Conservation (phyloP, 2,329 filamentous ascomycete species). For the Boeremia lycopersici region DNA sequence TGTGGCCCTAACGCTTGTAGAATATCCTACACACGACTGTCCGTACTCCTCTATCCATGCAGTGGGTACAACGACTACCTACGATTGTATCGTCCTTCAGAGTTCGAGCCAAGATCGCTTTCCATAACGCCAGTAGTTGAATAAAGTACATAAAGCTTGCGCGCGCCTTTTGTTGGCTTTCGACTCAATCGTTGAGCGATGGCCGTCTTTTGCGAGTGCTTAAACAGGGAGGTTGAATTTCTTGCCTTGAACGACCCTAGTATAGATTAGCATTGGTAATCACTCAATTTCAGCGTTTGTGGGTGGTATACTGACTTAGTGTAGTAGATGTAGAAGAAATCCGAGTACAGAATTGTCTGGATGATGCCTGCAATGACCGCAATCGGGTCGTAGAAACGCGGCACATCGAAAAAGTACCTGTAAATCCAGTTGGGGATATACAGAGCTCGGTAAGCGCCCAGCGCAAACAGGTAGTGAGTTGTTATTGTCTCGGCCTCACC, state of each 20-base stretch:
- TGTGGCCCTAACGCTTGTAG: background rate
- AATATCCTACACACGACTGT: background rate
- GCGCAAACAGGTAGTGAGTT: conserved; percentile 93
- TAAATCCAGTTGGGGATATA: conserved; percentile 99
- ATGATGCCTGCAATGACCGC: conserved; percentile 86
- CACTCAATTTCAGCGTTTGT: background rate
- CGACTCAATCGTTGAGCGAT: background rate
- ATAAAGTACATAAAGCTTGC: conserved; percentile 19
- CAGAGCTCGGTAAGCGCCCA: conserved; percentile 87
- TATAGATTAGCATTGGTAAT: conserved; percentile 17
- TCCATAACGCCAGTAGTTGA: conserved; percentile 14
- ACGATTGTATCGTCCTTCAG: background rate
- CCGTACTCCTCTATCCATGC: conserved; percentile 7
- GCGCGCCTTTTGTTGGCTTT: conserved; percentile 6
- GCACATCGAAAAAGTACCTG: conserved; percentile 77
- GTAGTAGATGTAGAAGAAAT: conserved; percentile 99
- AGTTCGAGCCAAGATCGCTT: conserved; percentile 1
- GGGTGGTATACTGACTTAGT: conserved; percentile 69
- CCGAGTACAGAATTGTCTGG: conserved; percentile 94
- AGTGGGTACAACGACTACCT: conserved; percentile 9
- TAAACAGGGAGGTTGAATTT: conserved; percentile 61
- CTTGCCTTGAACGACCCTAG: conserved; percentile 59
- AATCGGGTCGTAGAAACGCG: conserved; percentile 77
- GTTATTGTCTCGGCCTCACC: conserved; percentile 99
- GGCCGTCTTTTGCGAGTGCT: conserved; percentile 6